Percentiles rank a stretch among this genome's conserved stretches.
phyloP scores from a whole-genome alignment of 23 red algal species.

The Gracilaria domingensis region DNA sequence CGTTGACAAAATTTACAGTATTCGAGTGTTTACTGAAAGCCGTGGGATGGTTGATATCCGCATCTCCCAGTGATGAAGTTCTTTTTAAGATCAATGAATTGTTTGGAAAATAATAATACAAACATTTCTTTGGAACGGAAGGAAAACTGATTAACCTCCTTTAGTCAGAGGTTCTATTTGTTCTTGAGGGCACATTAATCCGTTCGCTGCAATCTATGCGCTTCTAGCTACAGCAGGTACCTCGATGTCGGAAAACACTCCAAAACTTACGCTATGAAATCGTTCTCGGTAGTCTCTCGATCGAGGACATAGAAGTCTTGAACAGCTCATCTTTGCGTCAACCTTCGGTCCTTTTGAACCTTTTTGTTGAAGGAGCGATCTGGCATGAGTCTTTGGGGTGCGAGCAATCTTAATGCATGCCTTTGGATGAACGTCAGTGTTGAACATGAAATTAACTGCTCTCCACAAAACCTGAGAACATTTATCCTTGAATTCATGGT shows the following conservation, averaged over 20 bases:
- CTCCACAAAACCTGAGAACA: constrained; percentile 61
- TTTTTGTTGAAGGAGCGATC: constrained; percentile 48
- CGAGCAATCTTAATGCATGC: constrained; percentile 56
- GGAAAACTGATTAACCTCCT: constrained; percentile 48
- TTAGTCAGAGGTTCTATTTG: constrained; percentile 25
- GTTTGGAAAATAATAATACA: too few relatives aligned
- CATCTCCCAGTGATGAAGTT: too few relatives aligned
- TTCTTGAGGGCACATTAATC: constrained; percentile 36
- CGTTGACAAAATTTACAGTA: too few relatives aligned
- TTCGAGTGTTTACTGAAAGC: too few relatives aligned
- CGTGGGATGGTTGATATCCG: too few relatives aligned
- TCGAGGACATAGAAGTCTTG: constrained; percentile 42
- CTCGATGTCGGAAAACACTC: constrained; percentile 83
- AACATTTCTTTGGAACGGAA: too few relatives aligned
- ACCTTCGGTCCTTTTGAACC: constrained; percentile 79
- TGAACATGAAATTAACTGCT: constrained; percentile 62
- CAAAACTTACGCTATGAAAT: constrained; percentile 57
- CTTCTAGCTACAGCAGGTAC: constrained; percentile 77
- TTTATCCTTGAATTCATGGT: constrained; percentile 60
- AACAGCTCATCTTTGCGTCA: constrained; percentile 32
- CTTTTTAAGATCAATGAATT: too few relatives aligned
- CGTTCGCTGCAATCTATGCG: constrained; percentile 74
- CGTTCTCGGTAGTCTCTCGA: background rate
- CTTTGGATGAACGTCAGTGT: constrained; percentile 29
- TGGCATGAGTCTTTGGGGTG: constrained; percentile 75